These are phyloP conservation scores for Primulina eburnea DNA, from an alignment of 257 asterid genomes.

Conservation along the genomic window DNA sequence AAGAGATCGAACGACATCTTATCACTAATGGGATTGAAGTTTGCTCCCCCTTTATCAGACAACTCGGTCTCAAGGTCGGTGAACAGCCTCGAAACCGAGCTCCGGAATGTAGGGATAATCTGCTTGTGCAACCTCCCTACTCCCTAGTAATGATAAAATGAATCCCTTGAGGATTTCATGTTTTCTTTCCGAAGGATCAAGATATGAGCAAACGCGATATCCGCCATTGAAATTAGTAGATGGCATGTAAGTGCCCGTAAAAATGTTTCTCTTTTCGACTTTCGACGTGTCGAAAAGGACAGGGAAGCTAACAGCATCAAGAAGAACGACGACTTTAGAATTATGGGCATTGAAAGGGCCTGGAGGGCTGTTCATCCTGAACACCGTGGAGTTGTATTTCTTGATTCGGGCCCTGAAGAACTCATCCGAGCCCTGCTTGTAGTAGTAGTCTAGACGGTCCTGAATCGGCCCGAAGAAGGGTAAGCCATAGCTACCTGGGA, in stretches of 20 bases:
- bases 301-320: slow-evolving; percentile 34
- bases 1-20: slow-evolving; percentile 31
- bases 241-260: slow-evolving; percentile 39
- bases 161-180: slow-evolving; percentile 28
- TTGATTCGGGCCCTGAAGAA: slow-evolving; percentile 41
- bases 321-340: slow-evolving; percentile 36
- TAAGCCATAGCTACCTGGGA: slow-evolving; percentile 40
- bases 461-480: slow-evolving; percentile 38
- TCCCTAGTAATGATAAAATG: background rate
- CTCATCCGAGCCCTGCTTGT: slow-evolving; percentile 42
- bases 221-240: slow-evolving; percentile 38
- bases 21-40: slow-evolving; percentile 28
- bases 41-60: slow-evolving; percentile 16
- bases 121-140: slow-evolving; percentile 10
- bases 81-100: slow-evolving; percentile 17
- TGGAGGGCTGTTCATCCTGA: slow-evolving; percentile 47
- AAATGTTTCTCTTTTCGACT: slow-evolving; percentile 32
- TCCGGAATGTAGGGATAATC: slow-evolving; percentile 30
- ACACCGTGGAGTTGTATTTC: slow-evolving; percentile 50
- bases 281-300: slow-evolving; percentile 31
- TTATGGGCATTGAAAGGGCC: slow-evolving; percentile 51
- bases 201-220: slow-evolving; percentile 35
- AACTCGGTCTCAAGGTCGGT: slow-evolving; percentile 29
- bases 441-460: slow-evolving; percentile 39
- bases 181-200: slow-evolving; percentile 40